Conservation (phyloP, 306 rosid genomes). For the Cucumis hystrix region DNA sequence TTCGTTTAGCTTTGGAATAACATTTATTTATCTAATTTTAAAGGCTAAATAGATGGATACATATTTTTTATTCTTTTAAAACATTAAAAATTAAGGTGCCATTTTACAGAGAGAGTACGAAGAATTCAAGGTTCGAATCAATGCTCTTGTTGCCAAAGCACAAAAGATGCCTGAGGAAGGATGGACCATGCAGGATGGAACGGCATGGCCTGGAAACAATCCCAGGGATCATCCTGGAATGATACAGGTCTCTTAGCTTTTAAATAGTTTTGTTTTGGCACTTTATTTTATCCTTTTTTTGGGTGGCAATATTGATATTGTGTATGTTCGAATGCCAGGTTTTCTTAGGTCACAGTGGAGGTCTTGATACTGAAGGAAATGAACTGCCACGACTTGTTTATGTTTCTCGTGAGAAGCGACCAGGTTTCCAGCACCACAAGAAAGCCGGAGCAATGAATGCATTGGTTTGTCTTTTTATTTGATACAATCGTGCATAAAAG, state of each 20-base stretch:
- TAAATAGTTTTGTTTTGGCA: not conserved
- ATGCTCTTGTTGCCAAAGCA: slow-evolving; percentile 91
- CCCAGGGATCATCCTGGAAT: slow-evolving; percentile 99
- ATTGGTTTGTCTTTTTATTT: slow-evolving; percentile 44
- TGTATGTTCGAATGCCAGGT: slow-evolving; percentile 44
- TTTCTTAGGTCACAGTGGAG: slow-evolving; percentile 97
- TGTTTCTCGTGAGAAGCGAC: slow-evolving; percentile 99
- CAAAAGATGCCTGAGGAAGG: slow-evolving; percentile 99
- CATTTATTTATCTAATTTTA: not conserved
- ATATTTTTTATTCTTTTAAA: not conserved
- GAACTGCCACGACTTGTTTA: slow-evolving; percentile 98
- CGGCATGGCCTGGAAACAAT: slow-evolving; percentile 99
- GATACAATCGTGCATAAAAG: not conserved
- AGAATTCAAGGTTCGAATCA: slow-evolving; percentile 85
- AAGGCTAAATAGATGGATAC: not conserved
- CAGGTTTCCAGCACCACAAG: slow-evolving; percentile 99
- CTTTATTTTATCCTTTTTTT: not conserved
- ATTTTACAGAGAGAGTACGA: slow-evolving; percentile 86
- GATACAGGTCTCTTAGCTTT: slow-evolving; percentile 55
- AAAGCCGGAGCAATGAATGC: slow-evolving; percentile 99
- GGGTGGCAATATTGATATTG: slow-evolving; percentile 10
- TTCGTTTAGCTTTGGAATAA: not conserved
- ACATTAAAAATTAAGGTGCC: not conserved
- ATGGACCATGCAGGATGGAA: slow-evolving; percentile 99
- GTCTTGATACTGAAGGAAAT: slow-evolving; percentile 96